Base-by-base conservation (phyloP, 176 grass and related monocot genomes). In the Ensete ventricosum region DNA sequence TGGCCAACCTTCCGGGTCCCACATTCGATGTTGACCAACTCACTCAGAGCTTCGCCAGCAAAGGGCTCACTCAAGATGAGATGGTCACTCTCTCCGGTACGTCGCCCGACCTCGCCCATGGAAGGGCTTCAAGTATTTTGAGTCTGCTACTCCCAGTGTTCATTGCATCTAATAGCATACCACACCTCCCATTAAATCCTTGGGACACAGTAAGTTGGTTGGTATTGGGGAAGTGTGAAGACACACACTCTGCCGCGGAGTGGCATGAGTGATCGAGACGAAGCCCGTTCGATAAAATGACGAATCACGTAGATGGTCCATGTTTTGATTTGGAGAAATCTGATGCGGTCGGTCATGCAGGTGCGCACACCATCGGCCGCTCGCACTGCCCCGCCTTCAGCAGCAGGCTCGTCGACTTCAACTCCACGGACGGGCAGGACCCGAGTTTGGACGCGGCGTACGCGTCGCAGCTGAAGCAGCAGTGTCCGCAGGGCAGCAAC, bases 361-460 rank as follows among this genome's bases (percentile, higher is more conserved):
- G 83, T 4, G 83, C 81, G 25, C 91, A 95, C 55, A 88, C 87
- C 1, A 82, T 95, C 20, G 91, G 83, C 2, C 16, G 63, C 14
- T 9, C 83, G 20, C 91, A 90, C 62, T 95, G 91, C 76, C 81
- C 76, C 81, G 82, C 88, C 27, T 86, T 90, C 81, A 82, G 67
- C 77, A 69, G 9, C 55, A 75, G 87, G 83, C 83, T 94, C 20
- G 53, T 58, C 51, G 59, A 52, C 24, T 78, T 83, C 75, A 89
- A 78, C 82, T 43, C 77, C 0, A 89, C 6, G 27, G 66, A 48
- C 23, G 54, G 58, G 22, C 76, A 77, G 50, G 87, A 90, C 50
- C 82, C 80, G 3, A 53, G 71, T 23, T 49, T 94, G 75, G 52
- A 88, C 78, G 55, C 80, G 0, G 71, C 52, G 16, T 78, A 60